These are phyloP conservation scores for Nepenthes mirabilis DNA, from an alignment of 148 eudicot genomes.

Conservation along the genomic window DNA sequence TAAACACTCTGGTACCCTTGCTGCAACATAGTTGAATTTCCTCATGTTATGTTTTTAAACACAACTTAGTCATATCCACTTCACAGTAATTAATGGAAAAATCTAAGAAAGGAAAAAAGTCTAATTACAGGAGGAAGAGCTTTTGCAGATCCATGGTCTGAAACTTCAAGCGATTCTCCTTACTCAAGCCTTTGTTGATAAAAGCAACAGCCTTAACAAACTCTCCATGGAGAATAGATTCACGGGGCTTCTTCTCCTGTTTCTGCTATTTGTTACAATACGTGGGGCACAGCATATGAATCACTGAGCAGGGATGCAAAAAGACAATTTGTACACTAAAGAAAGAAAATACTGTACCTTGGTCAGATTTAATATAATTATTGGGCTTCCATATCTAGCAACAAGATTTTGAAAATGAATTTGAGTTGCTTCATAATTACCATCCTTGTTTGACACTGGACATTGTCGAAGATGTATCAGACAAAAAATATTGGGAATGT, in stretches of 20 bases:
- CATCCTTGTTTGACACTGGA: conserved; percentile 78
- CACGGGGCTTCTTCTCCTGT: conserved; percentile 94
- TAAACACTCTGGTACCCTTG: conserved; percentile 61
- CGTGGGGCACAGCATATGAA: background rate
- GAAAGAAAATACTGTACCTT: conserved; percentile 37
- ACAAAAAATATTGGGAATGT: conserved; percentile 5
- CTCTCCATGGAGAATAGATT: conserved; percentile 82
- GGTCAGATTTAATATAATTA: conserved; percentile 71
- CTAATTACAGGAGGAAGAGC: conserved; percentile 49
- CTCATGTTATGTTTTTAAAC: background rate
- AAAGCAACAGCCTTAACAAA: conserved; percentile 74
- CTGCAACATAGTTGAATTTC: conserved; percentile 26
- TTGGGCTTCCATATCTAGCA: conserved; percentile 89
- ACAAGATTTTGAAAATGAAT: conserved; percentile 83
- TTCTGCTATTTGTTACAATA: conserved; percentile 32
- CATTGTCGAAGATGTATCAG: conserved; percentile 7
- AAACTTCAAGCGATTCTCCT: conserved; percentile 68
- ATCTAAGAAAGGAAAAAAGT: background rate
- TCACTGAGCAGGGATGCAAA: background rate
- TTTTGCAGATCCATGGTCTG: conserved; percentile 86
- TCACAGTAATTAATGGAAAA: background rate
- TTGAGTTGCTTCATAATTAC: conserved; percentile 60
- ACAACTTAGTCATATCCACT: conserved; percentile 1
- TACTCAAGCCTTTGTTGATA: conserved; percentile 56
- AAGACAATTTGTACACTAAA: background rate